Percentiles rank a stretch among this genome's conserved stretches.
Evolutionary conservation across 2,329 filamentous ascomycete species (phyloP).

Genomic region (Xylaria sp.): DNA sequence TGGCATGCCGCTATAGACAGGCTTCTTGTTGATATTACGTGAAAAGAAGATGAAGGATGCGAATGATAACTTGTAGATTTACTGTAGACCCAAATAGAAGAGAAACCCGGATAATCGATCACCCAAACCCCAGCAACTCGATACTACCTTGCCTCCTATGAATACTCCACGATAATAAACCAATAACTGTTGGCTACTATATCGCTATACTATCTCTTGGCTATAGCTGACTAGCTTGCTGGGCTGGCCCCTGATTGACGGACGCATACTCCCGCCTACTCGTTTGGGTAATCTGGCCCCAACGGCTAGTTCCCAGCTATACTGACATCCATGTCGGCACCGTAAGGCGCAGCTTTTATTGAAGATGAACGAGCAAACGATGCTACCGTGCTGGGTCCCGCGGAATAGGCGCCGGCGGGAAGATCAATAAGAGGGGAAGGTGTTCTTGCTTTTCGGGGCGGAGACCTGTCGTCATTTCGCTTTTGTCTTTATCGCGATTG

Average conservation of each 20-base stretch:
- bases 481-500: not conserved
- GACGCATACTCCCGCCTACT: slow-evolving; percentile 32
- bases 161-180: slow-evolving; percentile 22
- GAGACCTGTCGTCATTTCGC: slow-evolving; percentile 7
- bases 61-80: not conserved
- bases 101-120: slow-evolving; percentile 31
- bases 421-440: slow-evolving; percentile 24
- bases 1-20: slow-evolving; percentile 32
- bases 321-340: slow-evolving; percentile 18
- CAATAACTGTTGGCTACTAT: slow-evolving; percentile 8
- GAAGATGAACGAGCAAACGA: slow-evolving; percentile 10
- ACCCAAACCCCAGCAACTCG: slow-evolving; percentile 8
- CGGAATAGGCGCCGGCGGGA: slow-evolving; percentile 12
- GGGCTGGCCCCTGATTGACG: slow-evolving; percentile 24
- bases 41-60: slow-evolving; percentile 1
- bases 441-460: slow-evolving; percentile 4
- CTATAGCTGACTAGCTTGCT: slow-evolving; percentile 13
- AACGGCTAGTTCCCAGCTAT: slow-evolving; percentile 11
- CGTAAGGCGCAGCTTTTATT: slow-evolving; percentile 19
- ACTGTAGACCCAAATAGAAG: slow-evolving; percentile 18
- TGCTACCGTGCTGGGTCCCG: slow-evolving; percentile 14
- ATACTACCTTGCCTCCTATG: slow-evolving; percentile 6
- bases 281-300: slow-evolving; percentile 24
- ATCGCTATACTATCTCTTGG: slow-evolving; percentile 17
- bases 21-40: slow-evolving; percentile 6